Conservation (phyloP, 1,284 basidiomycete genomes). For the Nidula niveotomentosa region DNA sequence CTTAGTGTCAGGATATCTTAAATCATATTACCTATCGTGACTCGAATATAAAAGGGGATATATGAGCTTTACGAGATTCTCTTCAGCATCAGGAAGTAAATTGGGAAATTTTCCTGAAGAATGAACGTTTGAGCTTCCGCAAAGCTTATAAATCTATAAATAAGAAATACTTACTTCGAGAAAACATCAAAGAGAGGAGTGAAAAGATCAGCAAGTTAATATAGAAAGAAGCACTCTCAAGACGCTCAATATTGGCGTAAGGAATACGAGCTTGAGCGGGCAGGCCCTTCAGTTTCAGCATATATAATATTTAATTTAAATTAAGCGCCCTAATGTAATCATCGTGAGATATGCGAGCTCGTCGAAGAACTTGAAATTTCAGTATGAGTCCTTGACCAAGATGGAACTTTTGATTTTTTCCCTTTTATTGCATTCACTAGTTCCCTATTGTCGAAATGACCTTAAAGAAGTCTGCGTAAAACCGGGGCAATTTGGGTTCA, state of each 20-base stretch:
- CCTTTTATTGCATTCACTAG: too few species aligned
- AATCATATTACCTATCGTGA: too few species aligned
- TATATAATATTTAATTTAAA: too few species aligned
- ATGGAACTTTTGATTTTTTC: conserved; percentile 27
- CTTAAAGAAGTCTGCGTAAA: conserved; percentile 64
- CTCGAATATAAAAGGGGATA: too few species aligned
- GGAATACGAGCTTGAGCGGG: conserved; percentile 16
- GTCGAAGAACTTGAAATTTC: conserved; percentile 41
- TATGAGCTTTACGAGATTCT: too few species aligned
- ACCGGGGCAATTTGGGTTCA: conserved; percentile 32
- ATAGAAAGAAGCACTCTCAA: conserved; percentile 4
- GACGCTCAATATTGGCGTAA: not conserved
- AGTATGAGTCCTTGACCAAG: conserved; percentile 45
- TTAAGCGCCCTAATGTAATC: too few species aligned
- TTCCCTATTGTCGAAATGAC: conserved; percentile 42
- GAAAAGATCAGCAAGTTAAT: conserved; percentile 30
- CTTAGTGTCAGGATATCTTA: too few species aligned
- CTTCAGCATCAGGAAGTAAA: too few species aligned
- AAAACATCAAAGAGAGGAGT: conserved; percentile 36
- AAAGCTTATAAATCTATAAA: conserved; percentile 1
- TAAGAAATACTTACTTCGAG: conserved; percentile 16
- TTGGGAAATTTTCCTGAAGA: too few species aligned
- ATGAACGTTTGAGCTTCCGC: too few species aligned
- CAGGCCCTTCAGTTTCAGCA: not conserved
- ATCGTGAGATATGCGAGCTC: conserved; percentile 24